phyloP scores from a whole-genome alignment of 2,329 filamentous ascomycete genomes.

The Trichoderma pleuroti region DNA sequence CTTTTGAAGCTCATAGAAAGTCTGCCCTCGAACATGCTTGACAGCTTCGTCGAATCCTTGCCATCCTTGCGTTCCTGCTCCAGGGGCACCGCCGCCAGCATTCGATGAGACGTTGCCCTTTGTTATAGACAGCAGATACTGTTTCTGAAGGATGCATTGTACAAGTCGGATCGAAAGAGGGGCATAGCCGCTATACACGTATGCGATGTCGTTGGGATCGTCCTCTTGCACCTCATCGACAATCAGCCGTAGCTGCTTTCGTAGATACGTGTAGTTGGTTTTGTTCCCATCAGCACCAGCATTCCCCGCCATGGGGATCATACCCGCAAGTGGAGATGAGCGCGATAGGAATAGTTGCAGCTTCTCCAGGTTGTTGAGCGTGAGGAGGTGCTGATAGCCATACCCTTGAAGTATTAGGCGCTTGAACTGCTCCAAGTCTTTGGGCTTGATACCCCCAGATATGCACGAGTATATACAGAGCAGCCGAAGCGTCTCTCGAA shows the following conservation, averaged over 20 bases:
- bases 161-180: constrained; percentile 87
- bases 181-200: constrained; percentile 96
- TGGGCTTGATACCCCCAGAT: constrained; percentile 79
- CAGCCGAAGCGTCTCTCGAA: constrained; percentile 77
- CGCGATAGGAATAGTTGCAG: constrained; percentile 79
- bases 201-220: constrained; percentile 91
- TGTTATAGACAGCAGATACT: constrained; percentile 69
- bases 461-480: constrained; percentile 91
- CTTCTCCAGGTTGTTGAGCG: constrained; percentile 82
- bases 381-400: constrained; percentile 90
- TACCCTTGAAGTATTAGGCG: constrained; percentile 87
- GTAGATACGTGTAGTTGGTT: constrained; percentile 86
- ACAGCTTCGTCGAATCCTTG: constrained; percentile 89
- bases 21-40: constrained; percentile 81
- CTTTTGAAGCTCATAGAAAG: constrained; percentile 88
- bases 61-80: constrained; percentile 74
- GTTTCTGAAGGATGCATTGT: constrained; percentile 89
- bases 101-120: constrained; percentile 52
- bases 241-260: constrained; percentile 82
- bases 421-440: constrained; percentile 87
- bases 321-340: constrained; percentile 71
- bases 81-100: constrained; percentile 31
- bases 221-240: constrained; percentile 96
- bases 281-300: constrained; percentile 57
- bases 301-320: constrained; percentile 69